These are phyloP conservation scores for Artemisia tridentata DNA, from an alignment of 129 eudicot genomes.

Conservation along the genomic window DNA sequence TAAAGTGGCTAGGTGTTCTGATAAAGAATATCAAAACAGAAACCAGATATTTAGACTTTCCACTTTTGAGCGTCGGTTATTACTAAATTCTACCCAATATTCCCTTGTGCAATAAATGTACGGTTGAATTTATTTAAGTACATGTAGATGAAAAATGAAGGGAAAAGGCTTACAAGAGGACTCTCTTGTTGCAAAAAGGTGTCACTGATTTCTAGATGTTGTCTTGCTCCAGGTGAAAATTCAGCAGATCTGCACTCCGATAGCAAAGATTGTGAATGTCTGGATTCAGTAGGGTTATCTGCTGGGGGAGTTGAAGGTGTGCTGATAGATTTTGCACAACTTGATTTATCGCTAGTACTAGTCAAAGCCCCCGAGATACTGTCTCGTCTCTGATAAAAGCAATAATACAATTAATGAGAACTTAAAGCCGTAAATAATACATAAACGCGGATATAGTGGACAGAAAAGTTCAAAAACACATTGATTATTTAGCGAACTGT, in stretches of 20 bases:
- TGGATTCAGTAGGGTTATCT: conserved; percentile 65
- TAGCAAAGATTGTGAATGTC: conserved; percentile 64
- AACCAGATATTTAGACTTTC: too few species aligned
- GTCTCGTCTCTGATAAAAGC: conserved; percentile 69
- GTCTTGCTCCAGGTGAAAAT: conserved; percentile 47
- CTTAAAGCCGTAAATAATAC: neutral
- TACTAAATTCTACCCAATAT: too few species aligned
- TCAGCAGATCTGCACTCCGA: conserved; percentile 67
- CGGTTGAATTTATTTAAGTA: too few species aligned
- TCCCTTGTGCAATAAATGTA: too few species aligned
- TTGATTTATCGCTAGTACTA: conserved; percentile 89
- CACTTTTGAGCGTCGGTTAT: too few species aligned
- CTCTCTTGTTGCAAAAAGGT: conserved; percentile 62
- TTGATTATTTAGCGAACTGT: neutral
- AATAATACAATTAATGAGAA: neutral
- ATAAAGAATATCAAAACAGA: too few species aligned
- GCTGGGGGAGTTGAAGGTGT: conserved; percentile 93
- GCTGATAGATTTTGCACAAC: conserved; percentile 74
- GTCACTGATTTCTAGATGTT: conserved; percentile 54
- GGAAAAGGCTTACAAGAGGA: conserved; percentile 55
- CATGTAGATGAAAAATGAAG: too few species aligned
- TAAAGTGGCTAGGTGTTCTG: too few species aligned
- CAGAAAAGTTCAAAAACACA: conserved; percentile 9
- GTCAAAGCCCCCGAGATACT: conserved; percentile 65
- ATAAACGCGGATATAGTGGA: neutral